Conservation (phyloP, 1,284 basidiomycete species). For the Leccinum pallidistipes region DNA sequence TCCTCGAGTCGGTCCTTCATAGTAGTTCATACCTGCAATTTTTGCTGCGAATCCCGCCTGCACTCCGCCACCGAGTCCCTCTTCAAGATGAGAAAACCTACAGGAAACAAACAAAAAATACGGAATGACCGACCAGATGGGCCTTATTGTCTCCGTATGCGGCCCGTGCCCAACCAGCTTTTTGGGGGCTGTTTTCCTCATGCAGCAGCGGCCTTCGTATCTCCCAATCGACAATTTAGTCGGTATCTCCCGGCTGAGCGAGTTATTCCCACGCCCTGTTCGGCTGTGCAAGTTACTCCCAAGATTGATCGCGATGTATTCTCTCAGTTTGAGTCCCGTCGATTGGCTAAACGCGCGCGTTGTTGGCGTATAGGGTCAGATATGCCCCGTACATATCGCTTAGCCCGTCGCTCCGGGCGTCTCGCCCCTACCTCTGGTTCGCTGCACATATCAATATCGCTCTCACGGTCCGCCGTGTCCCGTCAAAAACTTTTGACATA, state of each 20-base stretch:
- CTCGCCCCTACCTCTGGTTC: background rate
- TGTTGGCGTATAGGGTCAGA: slow-evolving; percentile 9
- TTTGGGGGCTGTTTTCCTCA: slow-evolving; percentile 7
- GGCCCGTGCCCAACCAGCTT: slow-evolving; percentile 6
- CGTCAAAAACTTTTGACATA: background rate
- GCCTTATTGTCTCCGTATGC: slow-evolving; percentile 19
- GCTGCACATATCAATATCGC: background rate
- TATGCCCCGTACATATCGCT: background rate
- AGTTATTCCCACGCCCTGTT: slow-evolving; percentile 23
- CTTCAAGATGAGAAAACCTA: background rate
- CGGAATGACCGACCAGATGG: background rate
- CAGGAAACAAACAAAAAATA: background rate
- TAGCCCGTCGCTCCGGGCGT: background rate
- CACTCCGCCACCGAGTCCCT: background rate
- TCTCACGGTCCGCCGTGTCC: background rate
- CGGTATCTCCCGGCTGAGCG: slow-evolving; percentile 19
- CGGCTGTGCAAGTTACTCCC: slow-evolving; percentile 22
- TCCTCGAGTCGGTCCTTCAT: background rate
- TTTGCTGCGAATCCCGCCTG: background rate
- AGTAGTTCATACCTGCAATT: background rate
- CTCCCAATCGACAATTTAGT: slow-evolving; percentile 29
- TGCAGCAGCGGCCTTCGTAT: slow-evolving; percentile 20
- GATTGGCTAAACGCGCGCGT: slow-evolving; percentile 13
- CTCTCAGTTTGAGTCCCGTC: background rate
- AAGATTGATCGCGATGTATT: slow-evolving; percentile 23